Percentiles rank a stretch among this genome's conserved stretches.
Evolutionary conservation across 257 asterid genomes (phyloP).

Genomic region (Dorcoceras hygrometricum): DNA sequence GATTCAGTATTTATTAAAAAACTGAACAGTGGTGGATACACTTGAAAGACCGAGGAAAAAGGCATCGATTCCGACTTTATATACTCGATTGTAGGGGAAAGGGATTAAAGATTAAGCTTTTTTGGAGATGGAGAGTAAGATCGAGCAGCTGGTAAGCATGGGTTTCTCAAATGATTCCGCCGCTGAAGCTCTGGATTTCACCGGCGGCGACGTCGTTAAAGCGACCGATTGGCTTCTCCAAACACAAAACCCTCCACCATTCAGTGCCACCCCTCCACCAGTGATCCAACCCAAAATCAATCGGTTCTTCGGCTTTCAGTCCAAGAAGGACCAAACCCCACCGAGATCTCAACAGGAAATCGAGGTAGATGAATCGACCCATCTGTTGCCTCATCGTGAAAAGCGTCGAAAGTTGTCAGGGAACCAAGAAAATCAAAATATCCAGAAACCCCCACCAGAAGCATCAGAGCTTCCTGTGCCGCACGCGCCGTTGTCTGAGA

Average conservation of each 20-base stretch:
- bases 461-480: slow-evolving; percentile 22
- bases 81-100: not conserved
- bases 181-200: slow-evolving; percentile 53
- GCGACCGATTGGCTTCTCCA: slow-evolving; percentile 83
- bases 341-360: slow-evolving; percentile 8
- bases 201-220: slow-evolving; percentile 51
- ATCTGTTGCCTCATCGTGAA: slow-evolving; percentile 11
- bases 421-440: slow-evolving; percentile 8
- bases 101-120: not conserved
- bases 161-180: slow-evolving; percentile 61
- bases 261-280: slow-evolving; percentile 30
- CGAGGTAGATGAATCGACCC: slow-evolving; percentile 22
- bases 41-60: no score
- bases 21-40: no score
- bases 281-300: slow-evolving; percentile 67
- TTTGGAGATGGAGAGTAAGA: slow-evolving; percentile 16
- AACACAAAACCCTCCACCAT: slow-evolving; percentile 21
- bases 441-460: slow-evolving; percentile 15
- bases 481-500: slow-evolving; percentile 61
- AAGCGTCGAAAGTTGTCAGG: slow-evolving; percentile 42
- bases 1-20: no score
- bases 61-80: no score
- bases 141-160: slow-evolving; percentile 62
- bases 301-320: slow-evolving; percentile 46
- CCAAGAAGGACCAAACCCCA: slow-evolving; percentile 20